Conservation (phyloP, 2,329 filamentous ascomycete species). For the Fusarium anguioides region DNA sequence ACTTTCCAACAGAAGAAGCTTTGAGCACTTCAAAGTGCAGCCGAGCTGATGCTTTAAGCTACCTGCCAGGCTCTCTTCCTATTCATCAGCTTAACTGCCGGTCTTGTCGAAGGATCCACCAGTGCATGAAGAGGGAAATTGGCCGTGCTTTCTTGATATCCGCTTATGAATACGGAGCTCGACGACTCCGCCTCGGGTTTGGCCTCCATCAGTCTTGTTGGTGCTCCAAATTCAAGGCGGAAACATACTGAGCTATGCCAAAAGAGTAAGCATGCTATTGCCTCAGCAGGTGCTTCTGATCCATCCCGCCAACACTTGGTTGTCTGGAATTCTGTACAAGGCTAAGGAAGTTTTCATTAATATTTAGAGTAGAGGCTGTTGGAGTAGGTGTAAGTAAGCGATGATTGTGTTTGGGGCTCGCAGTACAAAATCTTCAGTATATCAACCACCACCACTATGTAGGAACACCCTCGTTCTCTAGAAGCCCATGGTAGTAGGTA, state of each 20-base stretch:
- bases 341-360: not conserved
- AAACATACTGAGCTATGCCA: not conserved
- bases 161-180: slow-evolving; percentile 27
- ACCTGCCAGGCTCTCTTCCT: slow-evolving; percentile 31
- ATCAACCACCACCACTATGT: too few species aligned
- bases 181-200: slow-evolving; percentile 29
- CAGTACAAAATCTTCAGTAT: too few species aligned
- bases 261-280: not conserved
- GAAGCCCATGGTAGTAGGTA: not conserved
- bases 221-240: too few species aligned
- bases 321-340: not conserved
- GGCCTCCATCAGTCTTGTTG: slow-evolving; percentile 6
- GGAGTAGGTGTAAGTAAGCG: not conserved
- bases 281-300: not conserved
- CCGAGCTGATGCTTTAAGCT: slow-evolving; percentile 37
- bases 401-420: not conserved
- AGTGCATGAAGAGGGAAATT: slow-evolving; percentile 30
- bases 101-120: slow-evolving; percentile 31
- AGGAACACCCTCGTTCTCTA: not conserved
- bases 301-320: not conserved
- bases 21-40: slow-evolving; percentile 22
- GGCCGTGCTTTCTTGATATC: slow-evolving; percentile 31
- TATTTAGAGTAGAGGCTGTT: not conserved
- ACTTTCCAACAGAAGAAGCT: slow-evolving; percentile 28
- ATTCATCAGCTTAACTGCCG: slow-evolving; percentile 44